Conservation (phyloP, 257 asterid genomes). For the Cinchona pubescens region DNA sequence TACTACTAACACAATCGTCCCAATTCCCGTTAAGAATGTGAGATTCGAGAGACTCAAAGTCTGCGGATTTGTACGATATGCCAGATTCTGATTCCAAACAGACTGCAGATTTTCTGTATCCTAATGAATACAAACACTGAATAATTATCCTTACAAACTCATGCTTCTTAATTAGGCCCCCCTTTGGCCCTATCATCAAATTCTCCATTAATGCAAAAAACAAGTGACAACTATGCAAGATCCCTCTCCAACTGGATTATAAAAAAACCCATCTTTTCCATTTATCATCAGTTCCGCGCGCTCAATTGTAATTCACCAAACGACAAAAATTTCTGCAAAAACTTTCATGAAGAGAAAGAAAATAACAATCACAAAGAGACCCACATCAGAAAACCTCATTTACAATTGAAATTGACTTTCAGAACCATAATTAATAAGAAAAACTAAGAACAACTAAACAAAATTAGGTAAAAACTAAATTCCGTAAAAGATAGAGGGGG, state of each 20-base stretch:
- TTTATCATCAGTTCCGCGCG: neutral
- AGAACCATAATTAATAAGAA: neutral
- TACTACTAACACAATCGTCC: conserved; percentile 55
- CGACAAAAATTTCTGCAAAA: conserved; percentile 11
- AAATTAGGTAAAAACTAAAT: too few relatives aligned
- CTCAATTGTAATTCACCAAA: neutral
- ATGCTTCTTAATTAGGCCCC: conserved; percentile 53
- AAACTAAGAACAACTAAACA: too few relatives aligned
- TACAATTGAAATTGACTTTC: neutral
- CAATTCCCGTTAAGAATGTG: conserved; percentile 48
- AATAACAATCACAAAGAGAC: neutral
- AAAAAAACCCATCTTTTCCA: neutral
- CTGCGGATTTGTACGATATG: conserved; percentile 49
- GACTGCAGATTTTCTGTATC: conserved; percentile 63
- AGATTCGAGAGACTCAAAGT: conserved; percentile 53
- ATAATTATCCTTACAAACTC: conserved; percentile 67
- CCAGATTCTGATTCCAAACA: conserved; percentile 82
- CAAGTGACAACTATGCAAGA: neutral
- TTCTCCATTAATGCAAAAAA: conserved; percentile 43
- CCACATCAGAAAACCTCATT: too few relatives aligned
- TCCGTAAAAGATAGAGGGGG: neutral
- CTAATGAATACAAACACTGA: conserved; percentile 68
- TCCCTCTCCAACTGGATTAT: neutral
- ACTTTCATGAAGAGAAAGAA: neutral
- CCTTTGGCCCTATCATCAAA: conserved; percentile 52